Percentiles rank a stretch among this genome's conserved stretches.
Evolutionary conservation across 164 flowering plant genomes (phyloP).

Genomic region (Annona squamosa): DNA sequence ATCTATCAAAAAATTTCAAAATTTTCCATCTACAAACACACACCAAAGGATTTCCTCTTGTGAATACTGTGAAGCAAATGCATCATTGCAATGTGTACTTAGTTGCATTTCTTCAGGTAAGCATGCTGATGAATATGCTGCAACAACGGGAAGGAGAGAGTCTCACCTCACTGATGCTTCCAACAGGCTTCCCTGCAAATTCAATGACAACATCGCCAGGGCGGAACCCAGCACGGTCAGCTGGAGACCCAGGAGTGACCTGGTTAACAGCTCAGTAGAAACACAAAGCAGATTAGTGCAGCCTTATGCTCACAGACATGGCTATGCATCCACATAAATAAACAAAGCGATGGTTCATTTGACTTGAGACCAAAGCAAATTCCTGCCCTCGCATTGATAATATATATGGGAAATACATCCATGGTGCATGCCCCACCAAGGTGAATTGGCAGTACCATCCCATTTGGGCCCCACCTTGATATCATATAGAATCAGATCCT

Average conservation of each 20-base stretch:
- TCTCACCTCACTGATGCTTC: slow-evolving; percentile 67
- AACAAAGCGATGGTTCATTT: too few relatives aligned
- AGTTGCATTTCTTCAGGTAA: not conserved
- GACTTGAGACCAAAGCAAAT: too few relatives aligned
- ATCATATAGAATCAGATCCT: too few relatives aligned
- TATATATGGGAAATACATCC: too few relatives aligned
- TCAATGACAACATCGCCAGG: slow-evolving; percentile 84
- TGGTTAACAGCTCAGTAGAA: slow-evolving; percentile 17
- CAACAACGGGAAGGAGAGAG: not conserved
- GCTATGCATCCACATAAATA: not conserved
- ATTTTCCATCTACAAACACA: not conserved
- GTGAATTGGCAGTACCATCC: too few relatives aligned
- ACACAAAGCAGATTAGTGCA: not conserved
- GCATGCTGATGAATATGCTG: not conserved
- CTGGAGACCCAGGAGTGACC: slow-evolving; percentile 93
- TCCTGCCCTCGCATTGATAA: not conserved
- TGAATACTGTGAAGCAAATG: not conserved
- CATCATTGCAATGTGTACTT: not conserved
- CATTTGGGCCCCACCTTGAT: too few relatives aligned
- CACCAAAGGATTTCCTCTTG: not conserved
- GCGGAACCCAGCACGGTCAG: slow-evolving; percentile 79
- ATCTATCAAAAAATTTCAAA: too few relatives aligned
- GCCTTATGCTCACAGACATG: not conserved
- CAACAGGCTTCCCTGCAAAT: slow-evolving; percentile 69
- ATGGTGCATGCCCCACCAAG: too few relatives aligned